phyloP scores from a whole-genome alignment of 2,329 filamentous ascomycete species.

The Aureobasidium zeae region DNA sequence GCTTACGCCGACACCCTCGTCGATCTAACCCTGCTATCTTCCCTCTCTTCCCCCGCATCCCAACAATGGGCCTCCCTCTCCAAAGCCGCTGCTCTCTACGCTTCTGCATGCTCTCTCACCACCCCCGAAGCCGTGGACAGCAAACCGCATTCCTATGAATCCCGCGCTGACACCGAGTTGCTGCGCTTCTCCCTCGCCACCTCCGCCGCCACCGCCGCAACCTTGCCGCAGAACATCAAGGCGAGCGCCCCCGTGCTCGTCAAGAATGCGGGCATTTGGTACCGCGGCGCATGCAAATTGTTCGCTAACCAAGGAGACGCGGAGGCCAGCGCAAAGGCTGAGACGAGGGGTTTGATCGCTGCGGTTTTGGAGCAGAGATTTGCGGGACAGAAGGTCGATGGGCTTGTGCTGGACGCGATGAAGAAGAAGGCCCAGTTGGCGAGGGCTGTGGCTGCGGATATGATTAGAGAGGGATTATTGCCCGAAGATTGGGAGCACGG shows the following conservation, averaged over 20 bases:
- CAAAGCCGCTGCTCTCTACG: slow-evolving; percentile 42
- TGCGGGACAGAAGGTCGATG: background rate
- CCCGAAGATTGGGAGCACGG: slow-evolving; percentile 12
- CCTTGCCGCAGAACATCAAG: slow-evolving; percentile 34
- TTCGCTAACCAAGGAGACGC: slow-evolving; percentile 22
- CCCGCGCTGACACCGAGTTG: slow-evolving; percentile 48
- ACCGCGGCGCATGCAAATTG: slow-evolving; percentile 40
- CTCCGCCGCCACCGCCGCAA: slow-evolving; percentile 19
- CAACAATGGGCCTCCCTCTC: slow-evolving; percentile 45
- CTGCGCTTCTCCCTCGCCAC: slow-evolving; percentile 43
- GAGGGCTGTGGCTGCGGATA: slow-evolving; percentile 9
- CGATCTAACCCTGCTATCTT: slow-evolving; percentile 34
- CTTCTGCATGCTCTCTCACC: slow-evolving; percentile 41
- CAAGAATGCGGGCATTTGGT: slow-evolving; percentile 50
- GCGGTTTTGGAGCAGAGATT: slow-evolving; percentile 9
- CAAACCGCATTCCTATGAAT: slow-evolving; percentile 45
- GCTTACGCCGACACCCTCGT: slow-evolving; percentile 49
- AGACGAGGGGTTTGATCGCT: slow-evolving; percentile 19
- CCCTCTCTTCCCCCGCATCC: slow-evolving; percentile 16
- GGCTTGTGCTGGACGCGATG: background rate
- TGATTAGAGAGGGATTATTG: slow-evolving; percentile 14
- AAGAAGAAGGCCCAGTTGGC: slow-evolving; percentile 1
- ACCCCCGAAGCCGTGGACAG: slow-evolving; percentile 34
- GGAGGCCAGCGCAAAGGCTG: slow-evolving; percentile 15
- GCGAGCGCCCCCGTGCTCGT: slow-evolving; percentile 41